Evolutionary conservation across 2,329 filamentous ascomycete genomes (phyloP).

Genomic region (Aspergillus neotritici): DNA sequence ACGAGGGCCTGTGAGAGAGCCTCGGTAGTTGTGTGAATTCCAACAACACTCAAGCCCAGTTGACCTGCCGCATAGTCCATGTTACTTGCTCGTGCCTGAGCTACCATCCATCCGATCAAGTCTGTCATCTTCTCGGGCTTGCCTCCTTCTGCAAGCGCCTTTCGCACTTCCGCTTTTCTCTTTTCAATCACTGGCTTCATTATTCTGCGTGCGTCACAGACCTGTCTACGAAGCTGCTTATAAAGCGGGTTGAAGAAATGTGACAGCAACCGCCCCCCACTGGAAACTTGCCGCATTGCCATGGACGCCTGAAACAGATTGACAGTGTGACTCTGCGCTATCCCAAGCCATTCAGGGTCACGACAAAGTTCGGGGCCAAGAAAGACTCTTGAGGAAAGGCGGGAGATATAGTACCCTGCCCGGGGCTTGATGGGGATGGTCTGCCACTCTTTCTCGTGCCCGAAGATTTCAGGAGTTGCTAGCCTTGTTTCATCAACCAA

Average conservation of each 20-base stretch:
- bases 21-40: constrained; percentile 1
- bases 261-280: neutral
- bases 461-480: no score
- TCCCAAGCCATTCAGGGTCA: neutral
- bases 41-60: neutral
- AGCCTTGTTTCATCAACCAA: no score
- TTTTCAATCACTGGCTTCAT: neutral
- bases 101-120: no score
- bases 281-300: neutral
- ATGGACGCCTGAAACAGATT: neutral
- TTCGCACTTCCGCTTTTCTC: no score
- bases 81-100: no score
- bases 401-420: no score
- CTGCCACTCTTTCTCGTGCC: no score
- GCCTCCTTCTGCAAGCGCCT: neutral
- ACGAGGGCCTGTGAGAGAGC: neutral
- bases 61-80: constrained; percentile 16
- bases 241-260: neutral
- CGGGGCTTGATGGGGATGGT: no score
- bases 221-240: neutral
- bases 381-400: neutral
- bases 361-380: neutral
- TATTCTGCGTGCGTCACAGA: neutral
- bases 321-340: neutral
- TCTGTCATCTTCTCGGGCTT: neutral